These are phyloP conservation scores for Fusarium neocosmosporiellum DNA, from an alignment of 2,329 filamentous ascomycete genomes.

Conservation along the genomic window DNA sequence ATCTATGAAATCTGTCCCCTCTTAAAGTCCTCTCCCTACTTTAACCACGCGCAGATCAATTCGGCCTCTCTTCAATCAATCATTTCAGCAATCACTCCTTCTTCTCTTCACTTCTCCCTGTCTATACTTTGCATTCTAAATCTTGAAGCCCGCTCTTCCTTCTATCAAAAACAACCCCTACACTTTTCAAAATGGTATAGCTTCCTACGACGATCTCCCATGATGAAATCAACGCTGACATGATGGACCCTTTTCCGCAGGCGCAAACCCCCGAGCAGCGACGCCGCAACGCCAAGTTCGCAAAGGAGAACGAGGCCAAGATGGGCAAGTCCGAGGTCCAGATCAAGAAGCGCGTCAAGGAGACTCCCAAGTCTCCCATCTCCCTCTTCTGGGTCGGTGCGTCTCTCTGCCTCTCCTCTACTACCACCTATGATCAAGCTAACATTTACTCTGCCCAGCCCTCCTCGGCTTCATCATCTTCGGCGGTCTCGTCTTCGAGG, in stretches of 20 bases:
- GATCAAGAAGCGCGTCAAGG: constrained; percentile 70
- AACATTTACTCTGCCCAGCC: constrained; percentile 49
- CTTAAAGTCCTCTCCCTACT: constrained; percentile 19
- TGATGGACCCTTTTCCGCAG: constrained; percentile 53
- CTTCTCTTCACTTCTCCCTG: not conserved
- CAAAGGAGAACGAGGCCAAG: constrained; percentile 76
- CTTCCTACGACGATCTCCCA: constrained; percentile 22
- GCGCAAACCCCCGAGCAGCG: constrained; percentile 88
- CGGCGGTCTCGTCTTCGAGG: constrained; percentile 69
- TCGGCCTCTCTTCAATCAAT: not conserved
- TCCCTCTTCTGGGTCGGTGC: constrained; percentile 73
- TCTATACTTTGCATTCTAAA: constrained; percentile 4
- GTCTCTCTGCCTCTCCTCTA: constrained; percentile 33
- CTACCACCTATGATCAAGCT: not conserved
- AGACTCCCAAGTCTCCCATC: constrained; percentile 68
- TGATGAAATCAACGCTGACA: constrained; percentile 28
- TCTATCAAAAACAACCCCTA: not conserved
- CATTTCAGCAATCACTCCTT: not conserved
- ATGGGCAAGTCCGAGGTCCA: constrained; percentile 79
- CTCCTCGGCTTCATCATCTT: constrained; percentile 71
- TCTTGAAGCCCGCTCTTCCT: not conserved
- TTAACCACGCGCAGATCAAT: constrained; percentile 18
- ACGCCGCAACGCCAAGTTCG: constrained; percentile 82
- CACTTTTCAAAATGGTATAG: constrained; percentile 26
- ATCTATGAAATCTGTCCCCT: constrained; percentile 2